Conservation (phyloP, 139 green algal species). For the Haematococcus lacustris region DNA sequence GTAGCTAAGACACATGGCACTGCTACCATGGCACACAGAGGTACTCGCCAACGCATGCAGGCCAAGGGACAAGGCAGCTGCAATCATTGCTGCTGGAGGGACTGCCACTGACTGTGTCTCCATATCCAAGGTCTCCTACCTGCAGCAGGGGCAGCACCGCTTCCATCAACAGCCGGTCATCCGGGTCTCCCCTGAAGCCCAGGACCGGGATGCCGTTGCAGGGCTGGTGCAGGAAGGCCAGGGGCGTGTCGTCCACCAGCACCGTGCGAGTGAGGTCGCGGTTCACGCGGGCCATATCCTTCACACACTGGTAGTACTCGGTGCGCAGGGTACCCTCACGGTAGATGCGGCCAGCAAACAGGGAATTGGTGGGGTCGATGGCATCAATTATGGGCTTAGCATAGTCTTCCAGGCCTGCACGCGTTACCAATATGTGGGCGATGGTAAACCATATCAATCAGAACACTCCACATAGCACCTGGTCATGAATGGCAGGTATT, state of each 20-base stretch:
- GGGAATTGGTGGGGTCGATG: conserved; percentile 43
- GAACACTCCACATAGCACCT: too few relatives aligned
- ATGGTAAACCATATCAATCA: too few relatives aligned
- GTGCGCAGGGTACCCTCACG: conserved; percentile 40
- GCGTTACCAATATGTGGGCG: too few relatives aligned
- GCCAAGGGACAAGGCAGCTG: neutral
- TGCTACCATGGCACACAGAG: neutral
- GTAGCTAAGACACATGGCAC: neutral
- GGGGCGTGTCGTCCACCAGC: conserved; percentile 85
- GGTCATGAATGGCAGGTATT: too few relatives aligned
- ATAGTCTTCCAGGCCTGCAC: conserved; percentile 75
- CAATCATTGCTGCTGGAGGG: neutral
- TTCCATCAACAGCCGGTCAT: conserved; percentile 72
- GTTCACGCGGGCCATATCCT: conserved; percentile 63
- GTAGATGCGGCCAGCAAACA: conserved; percentile 49
- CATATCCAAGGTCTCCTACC: conserved; percentile 14
- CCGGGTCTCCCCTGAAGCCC: conserved; percentile 65
- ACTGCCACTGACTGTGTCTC: neutral
- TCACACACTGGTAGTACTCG: conserved; percentile 77
- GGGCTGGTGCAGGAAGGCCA: conserved; percentile 81
- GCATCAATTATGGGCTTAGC: conserved; percentile 69
- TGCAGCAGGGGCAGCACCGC: conserved; percentile 76
- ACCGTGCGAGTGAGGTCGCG: conserved; percentile 50
- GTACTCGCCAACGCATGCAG: neutral
- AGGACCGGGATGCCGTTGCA: conserved; percentile 82